phyloP scores from a whole-genome alignment of 768 basidiomycete species.

The Lactifluus volemus region DNA sequence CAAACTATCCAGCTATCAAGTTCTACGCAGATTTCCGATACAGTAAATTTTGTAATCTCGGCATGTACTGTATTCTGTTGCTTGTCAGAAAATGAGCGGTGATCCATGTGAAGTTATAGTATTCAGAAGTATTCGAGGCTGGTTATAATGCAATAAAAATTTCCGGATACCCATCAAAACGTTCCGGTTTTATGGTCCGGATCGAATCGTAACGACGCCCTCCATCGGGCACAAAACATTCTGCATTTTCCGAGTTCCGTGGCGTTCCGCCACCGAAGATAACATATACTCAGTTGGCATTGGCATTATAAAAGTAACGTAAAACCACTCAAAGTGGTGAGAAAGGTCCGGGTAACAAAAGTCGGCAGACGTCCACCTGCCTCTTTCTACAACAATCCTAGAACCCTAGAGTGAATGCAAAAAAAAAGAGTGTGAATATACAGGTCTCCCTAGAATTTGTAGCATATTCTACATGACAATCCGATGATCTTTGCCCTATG shows the following conservation, averaged over 20 bases:
- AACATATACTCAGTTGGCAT: background rate
- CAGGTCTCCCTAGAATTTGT: background rate
- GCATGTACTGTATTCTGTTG: background rate
- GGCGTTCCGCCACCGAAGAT: background rate
- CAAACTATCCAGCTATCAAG: background rate
- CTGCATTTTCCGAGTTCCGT: too few relatives aligned
- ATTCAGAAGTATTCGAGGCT: background rate
- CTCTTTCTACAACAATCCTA: background rate
- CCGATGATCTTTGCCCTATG: background rate
- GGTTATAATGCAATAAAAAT: background rate
- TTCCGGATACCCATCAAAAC: background rate
- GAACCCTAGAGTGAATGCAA: background rate
- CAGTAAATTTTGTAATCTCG: background rate
- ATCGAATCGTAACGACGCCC: background rate
- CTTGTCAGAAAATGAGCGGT: background rate
- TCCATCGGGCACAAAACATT: background rate
- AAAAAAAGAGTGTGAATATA: background rate
- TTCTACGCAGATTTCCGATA: background rate
- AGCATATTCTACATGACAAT: conserved; percentile 1
- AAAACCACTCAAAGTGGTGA: background rate
- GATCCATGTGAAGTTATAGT: background rate
- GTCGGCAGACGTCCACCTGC: background rate
- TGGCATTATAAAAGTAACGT: background rate
- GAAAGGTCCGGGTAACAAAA: background rate
- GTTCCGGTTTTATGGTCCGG: background rate